Evolutionary conservation across 2,329 filamentous ascomycete species (phyloP).

Genomic region (Keithomyces neogunnii): DNA sequence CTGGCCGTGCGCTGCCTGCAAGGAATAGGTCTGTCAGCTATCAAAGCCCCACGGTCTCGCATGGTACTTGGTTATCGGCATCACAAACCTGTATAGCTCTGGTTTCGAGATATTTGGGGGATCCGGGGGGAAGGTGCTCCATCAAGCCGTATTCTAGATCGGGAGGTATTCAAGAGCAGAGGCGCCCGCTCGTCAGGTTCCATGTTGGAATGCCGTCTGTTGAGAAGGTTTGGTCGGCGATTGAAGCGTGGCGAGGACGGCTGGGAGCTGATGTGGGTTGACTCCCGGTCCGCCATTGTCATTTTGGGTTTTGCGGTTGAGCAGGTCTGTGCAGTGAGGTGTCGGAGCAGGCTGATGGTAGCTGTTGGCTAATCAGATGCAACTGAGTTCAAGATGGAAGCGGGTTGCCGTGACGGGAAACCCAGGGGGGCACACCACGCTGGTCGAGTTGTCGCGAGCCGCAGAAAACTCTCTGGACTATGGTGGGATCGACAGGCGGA

Average conservation of each 20-base stretch:
- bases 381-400: too few relatives aligned
- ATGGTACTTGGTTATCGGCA: too few relatives aligned
- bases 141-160: conserved; percentile 34
- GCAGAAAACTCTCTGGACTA: too few relatives aligned
- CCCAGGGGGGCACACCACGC: too few relatives aligned
- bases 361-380: neutral
- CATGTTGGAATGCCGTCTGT: conserved; percentile 17
- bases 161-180: conserved; percentile 27
- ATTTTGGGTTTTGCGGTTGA: neutral
- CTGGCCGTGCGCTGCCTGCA: conserved; percentile 28
- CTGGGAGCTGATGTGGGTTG: conserved; percentile 18
- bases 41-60: neutral
- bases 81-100: conserved; percentile 34
- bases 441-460: too few relatives aligned
- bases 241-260: conserved; percentile 24
- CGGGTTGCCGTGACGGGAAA: too few relatives aligned
- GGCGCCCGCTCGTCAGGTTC: conserved; percentile 37
- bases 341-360: neutral
- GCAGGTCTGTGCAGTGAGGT: neutral
- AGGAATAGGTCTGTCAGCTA: neutral
- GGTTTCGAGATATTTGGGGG: conserved; percentile 26
- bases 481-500: too few relatives aligned
- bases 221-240: conserved; percentile 19
- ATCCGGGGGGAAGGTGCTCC: conserved; percentile 20
- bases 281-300: conserved; percentile 22